A percentile compares a stretch with the other conserved stretches of the same genome.
These are phyloP conservation scores for Mucor sp. DNA, from an alignment of 371 early-diverging fungal genomes.

Conservation along the genomic window DNA sequence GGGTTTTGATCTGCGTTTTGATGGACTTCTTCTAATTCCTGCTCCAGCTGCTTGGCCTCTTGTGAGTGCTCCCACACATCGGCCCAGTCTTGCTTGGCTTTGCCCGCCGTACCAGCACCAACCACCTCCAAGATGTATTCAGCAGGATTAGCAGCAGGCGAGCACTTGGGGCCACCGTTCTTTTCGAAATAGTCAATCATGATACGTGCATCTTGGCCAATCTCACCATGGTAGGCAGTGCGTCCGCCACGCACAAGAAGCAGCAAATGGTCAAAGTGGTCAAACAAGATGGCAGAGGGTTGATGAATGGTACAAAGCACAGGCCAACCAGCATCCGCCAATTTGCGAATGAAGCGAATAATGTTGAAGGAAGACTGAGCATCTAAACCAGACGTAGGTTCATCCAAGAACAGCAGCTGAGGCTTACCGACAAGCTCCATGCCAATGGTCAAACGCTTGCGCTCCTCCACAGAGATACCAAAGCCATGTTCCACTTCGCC, in stretches of 20 bases:
- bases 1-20: constrained; percentile 11
- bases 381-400: constrained; percentile 77
- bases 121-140: constrained; percentile 48
- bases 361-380: constrained; percentile 73
- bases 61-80: constrained; percentile 48
- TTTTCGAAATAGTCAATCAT: constrained; percentile 66
- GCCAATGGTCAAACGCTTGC: constrained; percentile 67
- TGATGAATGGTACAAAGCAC: constrained; percentile 69
- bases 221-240: constrained; percentile 78
- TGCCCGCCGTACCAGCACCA: constrained; percentile 43
- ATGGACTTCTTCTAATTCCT: constrained; percentile 20
- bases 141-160: constrained; percentile 53
- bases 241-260: constrained; percentile 72
- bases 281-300: constrained; percentile 63
- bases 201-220: constrained; percentile 53
- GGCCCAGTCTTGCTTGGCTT: constrained; percentile 51
- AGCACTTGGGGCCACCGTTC: constrained; percentile 60
- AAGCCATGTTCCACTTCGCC: constrained; percentile 43
- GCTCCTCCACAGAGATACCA: constrained; percentile 66
- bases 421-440: constrained; percentile 73
- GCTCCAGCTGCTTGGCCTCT: constrained; percentile 19
- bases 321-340: constrained; percentile 61
- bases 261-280: constrained; percentile 65
- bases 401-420: constrained; percentile 78
- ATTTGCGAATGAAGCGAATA: constrained; percentile 58